These are phyloP conservation scores for Eucalyptus erythrocorys DNA, from an alignment of 345 rosid genomes.

Conservation along the genomic window DNA sequence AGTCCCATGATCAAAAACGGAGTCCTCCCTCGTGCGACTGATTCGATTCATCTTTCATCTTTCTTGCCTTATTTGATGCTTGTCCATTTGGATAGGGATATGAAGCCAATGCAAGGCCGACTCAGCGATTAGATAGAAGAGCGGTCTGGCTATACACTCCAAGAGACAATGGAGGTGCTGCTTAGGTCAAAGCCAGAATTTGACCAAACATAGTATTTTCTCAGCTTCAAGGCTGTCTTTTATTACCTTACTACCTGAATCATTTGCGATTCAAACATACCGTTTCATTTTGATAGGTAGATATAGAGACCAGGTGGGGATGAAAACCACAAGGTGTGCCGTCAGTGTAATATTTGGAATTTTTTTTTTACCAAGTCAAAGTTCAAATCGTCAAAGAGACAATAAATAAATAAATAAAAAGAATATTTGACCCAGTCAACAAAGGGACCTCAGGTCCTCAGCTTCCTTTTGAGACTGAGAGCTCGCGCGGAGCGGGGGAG, in stretches of 20 bases:
- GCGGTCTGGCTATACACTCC: conserved; percentile 23
- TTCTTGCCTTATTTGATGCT: neutral
- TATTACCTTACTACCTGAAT: neutral
- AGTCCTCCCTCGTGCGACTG: neutral
- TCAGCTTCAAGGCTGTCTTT: neutral
- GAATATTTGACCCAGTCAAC: too few relatives aligned
- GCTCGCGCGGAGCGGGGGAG: too few relatives aligned
- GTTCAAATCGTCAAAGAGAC: too few relatives aligned
- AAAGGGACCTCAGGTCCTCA: too few relatives aligned
- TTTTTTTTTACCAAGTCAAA: too few relatives aligned
- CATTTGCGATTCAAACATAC: neutral
- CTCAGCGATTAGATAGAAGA: conserved; percentile 34
- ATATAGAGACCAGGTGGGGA: neutral
- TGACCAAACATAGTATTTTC: neutral
- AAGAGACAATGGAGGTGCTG: neutral
- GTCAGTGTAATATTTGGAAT: neutral
- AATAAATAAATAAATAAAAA: too few relatives aligned
- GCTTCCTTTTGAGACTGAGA: too few relatives aligned
- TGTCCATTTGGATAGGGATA: conserved; percentile 25
- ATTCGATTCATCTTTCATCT: neutral
- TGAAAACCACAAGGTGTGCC: neutral
- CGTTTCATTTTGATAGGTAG: neutral
- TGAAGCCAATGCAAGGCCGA: conserved; percentile 58
- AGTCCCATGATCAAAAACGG: neutral
- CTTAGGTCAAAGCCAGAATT: neutral